Evolutionary conservation across 495 filamentous ascomycete species (phyloP).

Genomic region (Trichoderma gamsii): DNA sequence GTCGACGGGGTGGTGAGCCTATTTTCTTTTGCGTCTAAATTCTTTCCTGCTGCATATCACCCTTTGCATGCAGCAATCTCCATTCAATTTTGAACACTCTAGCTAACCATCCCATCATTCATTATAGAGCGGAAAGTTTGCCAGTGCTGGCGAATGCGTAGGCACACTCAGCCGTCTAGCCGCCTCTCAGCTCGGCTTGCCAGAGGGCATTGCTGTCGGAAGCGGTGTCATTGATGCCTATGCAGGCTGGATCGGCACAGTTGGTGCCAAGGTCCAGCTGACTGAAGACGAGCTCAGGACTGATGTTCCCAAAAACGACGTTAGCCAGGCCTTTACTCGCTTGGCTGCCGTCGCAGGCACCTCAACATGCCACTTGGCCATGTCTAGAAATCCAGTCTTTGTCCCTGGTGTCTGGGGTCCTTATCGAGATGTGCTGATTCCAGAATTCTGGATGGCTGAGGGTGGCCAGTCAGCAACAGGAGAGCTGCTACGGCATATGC

Average conservation of each 20-base stretch:
- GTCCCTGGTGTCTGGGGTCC: constrained; percentile 94
- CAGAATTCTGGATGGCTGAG: constrained; percentile 91
- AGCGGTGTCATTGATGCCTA: constrained; percentile 98
- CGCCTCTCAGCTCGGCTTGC: constrained; percentile 75
- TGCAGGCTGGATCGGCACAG: constrained; percentile 95
- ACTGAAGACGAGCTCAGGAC: constrained; percentile 53
- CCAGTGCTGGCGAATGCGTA: constrained; percentile 85
- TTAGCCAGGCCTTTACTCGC: constrained; percentile 84
- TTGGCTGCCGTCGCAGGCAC: constrained; percentile 95
- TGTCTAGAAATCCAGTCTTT: constrained; percentile 87
- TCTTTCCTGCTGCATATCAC: constrained; percentile 18
- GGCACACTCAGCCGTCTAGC: constrained; percentile 80
- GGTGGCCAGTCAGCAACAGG: constrained; percentile 94
- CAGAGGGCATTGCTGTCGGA: constrained; percentile 81
- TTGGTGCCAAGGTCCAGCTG: constrained; percentile 87
- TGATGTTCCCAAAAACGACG: constrained; percentile 63
- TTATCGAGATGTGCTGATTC: constrained; percentile 87
- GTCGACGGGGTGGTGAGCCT: constrained; percentile 85
- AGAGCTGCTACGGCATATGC: constrained; percentile 84
- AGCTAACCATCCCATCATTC: constrained; percentile 17
- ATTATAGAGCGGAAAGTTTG: constrained; percentile 74
- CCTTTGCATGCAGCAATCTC: constrained; percentile 23
- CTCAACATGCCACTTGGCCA: constrained; percentile 92
- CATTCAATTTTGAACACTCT: constrained; percentile 10
- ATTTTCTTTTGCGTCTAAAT: constrained; percentile 25